A percentile compares a stretch with the other conserved stretches of the same genome.
Conservation (phyloP, 805 yeast species). For the Ogataea ramenticola region DNA sequence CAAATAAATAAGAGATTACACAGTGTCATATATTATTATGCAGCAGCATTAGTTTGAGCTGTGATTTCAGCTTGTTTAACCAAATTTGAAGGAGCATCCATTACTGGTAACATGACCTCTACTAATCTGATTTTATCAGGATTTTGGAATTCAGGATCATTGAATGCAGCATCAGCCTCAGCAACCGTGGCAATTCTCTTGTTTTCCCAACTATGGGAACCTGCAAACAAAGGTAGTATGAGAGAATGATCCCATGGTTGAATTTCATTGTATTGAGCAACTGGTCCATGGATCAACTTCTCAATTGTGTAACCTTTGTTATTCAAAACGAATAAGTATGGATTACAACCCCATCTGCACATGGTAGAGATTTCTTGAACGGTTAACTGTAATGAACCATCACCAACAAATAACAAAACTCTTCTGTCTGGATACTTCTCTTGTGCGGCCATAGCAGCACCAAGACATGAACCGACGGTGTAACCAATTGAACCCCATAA, state of each 20-base stretch:
- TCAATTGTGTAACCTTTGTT: conserved; percentile 65
- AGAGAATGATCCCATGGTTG: conserved; percentile 56
- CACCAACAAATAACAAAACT: conserved; percentile 58
- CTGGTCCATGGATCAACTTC: conserved; percentile 56
- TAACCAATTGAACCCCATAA: conserved; percentile 63
- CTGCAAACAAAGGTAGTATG: conserved; percentile 50
- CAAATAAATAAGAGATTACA: too few relatives aligned
- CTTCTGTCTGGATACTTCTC: conserved; percentile 51
- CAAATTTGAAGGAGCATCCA: conserved; percentile 59
- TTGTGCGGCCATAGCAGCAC: conserved; percentile 57
- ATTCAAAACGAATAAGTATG: conserved; percentile 57
- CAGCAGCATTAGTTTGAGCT: conserved; percentile 13
- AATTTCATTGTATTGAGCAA: conserved; percentile 51
- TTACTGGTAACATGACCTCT: conserved; percentile 51
- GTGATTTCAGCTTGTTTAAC: conserved; percentile 52
- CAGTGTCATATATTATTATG: too few relatives aligned
- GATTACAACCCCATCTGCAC: conserved; percentile 52
- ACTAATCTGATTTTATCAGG: conserved; percentile 51
- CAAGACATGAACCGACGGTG: conserved; percentile 54
- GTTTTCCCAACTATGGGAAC: conserved; percentile 40
- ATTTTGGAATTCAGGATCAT: conserved; percentile 35
- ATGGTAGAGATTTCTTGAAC: conserved; percentile 62
- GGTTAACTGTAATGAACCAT: conserved; percentile 64
- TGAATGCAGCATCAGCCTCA: conserved; percentile 43
- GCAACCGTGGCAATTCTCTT: conserved; percentile 44